A percentile compares a stretch with the other conserved stretches of the same genome.
Conservation (phyloP, 78 protist genomes). For the Chrysochromulina parva region DNA sequence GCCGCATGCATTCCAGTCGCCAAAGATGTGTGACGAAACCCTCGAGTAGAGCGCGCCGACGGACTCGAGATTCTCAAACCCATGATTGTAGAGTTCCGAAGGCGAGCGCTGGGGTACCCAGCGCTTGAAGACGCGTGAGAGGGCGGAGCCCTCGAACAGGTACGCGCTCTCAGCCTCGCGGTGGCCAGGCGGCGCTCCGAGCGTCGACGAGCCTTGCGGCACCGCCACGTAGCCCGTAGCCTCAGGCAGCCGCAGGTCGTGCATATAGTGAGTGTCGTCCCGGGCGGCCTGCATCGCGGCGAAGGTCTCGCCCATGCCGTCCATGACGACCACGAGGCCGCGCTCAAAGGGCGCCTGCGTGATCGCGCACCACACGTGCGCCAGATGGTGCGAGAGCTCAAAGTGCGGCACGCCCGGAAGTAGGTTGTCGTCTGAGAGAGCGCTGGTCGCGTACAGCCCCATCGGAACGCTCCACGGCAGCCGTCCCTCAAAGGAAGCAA, state of each 20-base stretch:
- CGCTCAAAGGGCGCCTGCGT: not conserved
- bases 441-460: not conserved
- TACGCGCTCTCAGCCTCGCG: conserved; percentile 25
- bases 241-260: not conserved
- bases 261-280: too few relatives aligned
- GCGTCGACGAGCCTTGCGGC: not conserved
- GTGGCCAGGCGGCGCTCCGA: not conserved
- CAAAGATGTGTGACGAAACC: conserved; percentile 3
- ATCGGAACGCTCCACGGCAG: not conserved
- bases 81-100: conserved; percentile 13
- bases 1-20: conserved; percentile 37
- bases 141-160: not conserved
- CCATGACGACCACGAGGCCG: conserved; percentile 34
- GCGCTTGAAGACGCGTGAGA: not conserved
- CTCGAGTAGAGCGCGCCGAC: conserved; percentile 25
- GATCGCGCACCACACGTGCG: not conserved
- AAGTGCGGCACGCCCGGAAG: not conserved
- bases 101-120: not conserved
- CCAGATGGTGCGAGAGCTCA: conserved; percentile 32
- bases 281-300: not conserved
- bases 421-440: not conserved
- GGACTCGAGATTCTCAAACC: conserved; percentile 22
- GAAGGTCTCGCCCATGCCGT: conserved; percentile 35
- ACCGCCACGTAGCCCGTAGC: not conserved
- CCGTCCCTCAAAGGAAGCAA: not conserved